Conservation (phyloP, 805 yeast species). For the Suhomyces kilbournensis region DNA sequence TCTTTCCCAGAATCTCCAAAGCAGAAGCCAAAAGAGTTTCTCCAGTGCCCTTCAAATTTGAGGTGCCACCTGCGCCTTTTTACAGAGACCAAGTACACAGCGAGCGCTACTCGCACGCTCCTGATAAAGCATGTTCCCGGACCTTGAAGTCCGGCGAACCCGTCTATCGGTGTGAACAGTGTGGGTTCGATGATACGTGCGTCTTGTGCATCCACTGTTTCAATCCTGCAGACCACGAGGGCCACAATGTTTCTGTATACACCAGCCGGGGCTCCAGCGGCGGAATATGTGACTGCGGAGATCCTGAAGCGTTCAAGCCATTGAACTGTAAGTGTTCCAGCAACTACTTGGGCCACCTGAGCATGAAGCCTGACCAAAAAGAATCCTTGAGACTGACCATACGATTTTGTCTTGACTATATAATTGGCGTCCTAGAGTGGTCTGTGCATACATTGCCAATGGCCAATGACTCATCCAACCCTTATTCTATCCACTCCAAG, state of each 20-base stretch:
- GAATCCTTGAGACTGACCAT: slow-evolving; percentile 26
- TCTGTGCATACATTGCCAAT: slow-evolving; percentile 39
- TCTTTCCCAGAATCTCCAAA: slow-evolving; percentile 11
- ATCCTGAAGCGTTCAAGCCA: slow-evolving; percentile 56
- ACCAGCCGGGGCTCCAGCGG: slow-evolving; percentile 45
- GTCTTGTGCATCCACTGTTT: slow-evolving; percentile 74
- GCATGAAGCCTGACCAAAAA: slow-evolving; percentile 13
- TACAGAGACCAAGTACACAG: not conserved
- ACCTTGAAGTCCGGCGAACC: slow-evolving; percentile 60
- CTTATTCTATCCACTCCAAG: slow-evolving; percentile 13
- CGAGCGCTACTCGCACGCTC: slow-evolving; percentile 39
- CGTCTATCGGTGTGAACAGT: slow-evolving; percentile 69
- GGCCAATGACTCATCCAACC: slow-evolving; percentile 25
- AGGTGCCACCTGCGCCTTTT: not conserved
- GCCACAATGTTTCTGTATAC: slow-evolving; percentile 59
- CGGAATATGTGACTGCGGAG: slow-evolving; percentile 77
- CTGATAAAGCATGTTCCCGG: slow-evolving; percentile 67
- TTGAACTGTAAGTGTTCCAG: slow-evolving; percentile 49
- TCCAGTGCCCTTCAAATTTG: not conserved
- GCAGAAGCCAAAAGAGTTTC: not conserved
- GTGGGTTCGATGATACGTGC: slow-evolving; percentile 77
- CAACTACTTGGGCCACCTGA: slow-evolving; percentile 5
- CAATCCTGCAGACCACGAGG: slow-evolving; percentile 63
- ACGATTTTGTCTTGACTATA: slow-evolving; percentile 36
- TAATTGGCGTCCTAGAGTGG: slow-evolving; percentile 42